Percentiles rank a stretch among this genome's conserved stretches.
Evolutionary conservation across 768 basidiomycete genomes (phyloP).

Genomic region (Phylloporus sp.): DNA sequence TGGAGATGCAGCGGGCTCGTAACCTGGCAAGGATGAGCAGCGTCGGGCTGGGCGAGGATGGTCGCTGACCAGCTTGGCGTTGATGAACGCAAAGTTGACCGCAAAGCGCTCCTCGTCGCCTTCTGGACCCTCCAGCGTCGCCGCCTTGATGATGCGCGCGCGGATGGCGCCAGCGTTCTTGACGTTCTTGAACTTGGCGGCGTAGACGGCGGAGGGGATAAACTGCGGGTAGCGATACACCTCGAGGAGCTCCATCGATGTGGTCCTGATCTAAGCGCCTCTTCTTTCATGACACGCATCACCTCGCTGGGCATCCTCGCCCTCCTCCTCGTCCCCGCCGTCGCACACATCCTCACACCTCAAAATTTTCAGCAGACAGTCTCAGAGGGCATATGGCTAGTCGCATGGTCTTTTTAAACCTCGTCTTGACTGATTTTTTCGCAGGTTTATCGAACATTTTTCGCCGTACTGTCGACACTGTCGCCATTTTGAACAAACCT

Average conservation of each 20-base stretch:
- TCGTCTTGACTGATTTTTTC: not conserved
- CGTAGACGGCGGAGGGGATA: slow-evolving; percentile 42
- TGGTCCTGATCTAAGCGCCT: not conserved
- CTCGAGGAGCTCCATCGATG: slow-evolving; percentile 47
- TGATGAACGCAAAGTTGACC: slow-evolving; percentile 91
- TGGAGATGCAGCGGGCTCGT: slow-evolving; percentile 77
- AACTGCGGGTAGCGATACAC: slow-evolving; percentile 55
- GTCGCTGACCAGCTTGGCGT: slow-evolving; percentile 69
- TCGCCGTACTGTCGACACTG: slow-evolving; percentile 87
- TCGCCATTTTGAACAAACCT: slow-evolving; percentile 73
- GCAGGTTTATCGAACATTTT: slow-evolving; percentile 55
- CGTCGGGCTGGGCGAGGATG: slow-evolving; percentile 7
- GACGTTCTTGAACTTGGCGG: slow-evolving; percentile 63
- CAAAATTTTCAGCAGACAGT: slow-evolving; percentile 55
- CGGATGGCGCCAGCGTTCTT: slow-evolving; percentile 59
- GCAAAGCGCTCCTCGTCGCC: slow-evolving; percentile 69
- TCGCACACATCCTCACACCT: slow-evolving; percentile 45
- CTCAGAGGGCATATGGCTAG: slow-evolving; percentile 57
- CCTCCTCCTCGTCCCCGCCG: slow-evolving; percentile 27
- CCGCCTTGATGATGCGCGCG: slow-evolving; percentile 65
- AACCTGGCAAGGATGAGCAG: slow-evolving; percentile 49
- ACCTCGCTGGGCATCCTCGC: slow-evolving; percentile 13
- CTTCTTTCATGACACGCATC: not conserved
- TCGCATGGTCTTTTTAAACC: not conserved
- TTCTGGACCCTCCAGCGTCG: slow-evolving; percentile 50